A percentile compares a stretch with the other conserved stretches of the same genome.
Conservation (phyloP, 768 basidiomycete genomes). For the Leccinum subtestaceum region DNA sequence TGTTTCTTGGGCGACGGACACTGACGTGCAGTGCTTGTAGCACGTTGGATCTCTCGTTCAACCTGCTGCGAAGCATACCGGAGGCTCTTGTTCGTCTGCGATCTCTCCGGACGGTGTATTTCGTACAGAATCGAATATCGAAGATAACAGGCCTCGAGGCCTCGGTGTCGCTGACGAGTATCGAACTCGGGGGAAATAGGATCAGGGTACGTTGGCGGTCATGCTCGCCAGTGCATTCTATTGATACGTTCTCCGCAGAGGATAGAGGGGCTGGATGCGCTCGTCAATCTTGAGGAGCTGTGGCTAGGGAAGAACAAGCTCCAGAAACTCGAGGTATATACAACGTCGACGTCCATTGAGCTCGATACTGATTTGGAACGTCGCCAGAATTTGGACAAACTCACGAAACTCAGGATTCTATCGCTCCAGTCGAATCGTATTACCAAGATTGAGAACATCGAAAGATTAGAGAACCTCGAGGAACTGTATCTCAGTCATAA, state of each 20-base stretch:
- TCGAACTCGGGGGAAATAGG: constrained; percentile 93
- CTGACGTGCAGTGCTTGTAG: constrained; percentile 38
- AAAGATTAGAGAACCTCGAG: constrained; percentile 68
- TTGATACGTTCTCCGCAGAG: constrained; percentile 43
- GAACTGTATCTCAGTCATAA: constrained; percentile 95
- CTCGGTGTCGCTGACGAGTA: constrained; percentile 61
- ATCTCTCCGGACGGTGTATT: constrained; percentile 76
- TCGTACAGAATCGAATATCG: constrained; percentile 94
- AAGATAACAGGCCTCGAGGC: constrained; percentile 67
- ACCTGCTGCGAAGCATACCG: constrained; percentile 73
- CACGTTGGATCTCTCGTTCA: constrained; percentile 91
- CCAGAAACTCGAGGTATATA: constrained; percentile 68
- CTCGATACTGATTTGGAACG: neutral
- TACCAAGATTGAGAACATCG: constrained; percentile 80
- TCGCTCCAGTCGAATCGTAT: constrained; percentile 95
- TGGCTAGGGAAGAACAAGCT: constrained; percentile 99
- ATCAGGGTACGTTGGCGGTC: constrained; percentile 60
- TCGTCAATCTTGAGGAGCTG: constrained; percentile 84
- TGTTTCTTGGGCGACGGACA: neutral
- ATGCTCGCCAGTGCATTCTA: neutral
- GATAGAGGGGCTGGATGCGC: constrained; percentile 81
- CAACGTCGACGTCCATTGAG: neutral
- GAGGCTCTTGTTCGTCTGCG: constrained; percentile 56
- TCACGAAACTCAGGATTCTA: constrained; percentile 78
- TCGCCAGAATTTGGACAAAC: constrained; percentile 59